Evolutionary conservation across 768 basidiomycete genomes (phyloP).

Genomic region (Boletus patriciae): DNA sequence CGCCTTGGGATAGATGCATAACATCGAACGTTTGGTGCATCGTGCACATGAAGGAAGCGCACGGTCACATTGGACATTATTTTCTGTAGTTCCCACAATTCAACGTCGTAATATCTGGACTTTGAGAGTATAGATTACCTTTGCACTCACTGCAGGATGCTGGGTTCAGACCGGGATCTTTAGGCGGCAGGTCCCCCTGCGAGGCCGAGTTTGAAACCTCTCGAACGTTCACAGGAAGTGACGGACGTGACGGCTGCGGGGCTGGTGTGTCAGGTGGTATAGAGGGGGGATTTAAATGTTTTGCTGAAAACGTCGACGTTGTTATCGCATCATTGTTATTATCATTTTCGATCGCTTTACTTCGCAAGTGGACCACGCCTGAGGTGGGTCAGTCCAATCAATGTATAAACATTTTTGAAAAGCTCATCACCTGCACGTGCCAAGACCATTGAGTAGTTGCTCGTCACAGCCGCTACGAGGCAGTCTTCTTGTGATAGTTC

Average conservation of each 20-base stretch:
- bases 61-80: no score
- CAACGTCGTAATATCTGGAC: background rate
- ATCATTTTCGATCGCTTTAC: no score
- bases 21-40: no score
- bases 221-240: no score
- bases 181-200: background rate
- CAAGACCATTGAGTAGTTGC: background rate
- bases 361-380: slow-evolving; percentile 2
- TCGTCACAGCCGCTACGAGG: background rate
- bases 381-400: background rate
- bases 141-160: background rate
- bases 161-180: background rate
- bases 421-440: background rate
- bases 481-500: background rate
- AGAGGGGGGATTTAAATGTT: no score
- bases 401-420: background rate
- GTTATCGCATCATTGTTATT: no score
- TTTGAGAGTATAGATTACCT: background rate
- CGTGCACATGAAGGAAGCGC: no score
- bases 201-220: no score
- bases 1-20: no score
- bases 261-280: background rate
- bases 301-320: no score
- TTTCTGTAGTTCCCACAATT: background rate
- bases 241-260: background rate